Evolutionary conservation across 345 rosid species (phyloP).

Genomic region (rapeseed (Brassica napus)): DNA sequence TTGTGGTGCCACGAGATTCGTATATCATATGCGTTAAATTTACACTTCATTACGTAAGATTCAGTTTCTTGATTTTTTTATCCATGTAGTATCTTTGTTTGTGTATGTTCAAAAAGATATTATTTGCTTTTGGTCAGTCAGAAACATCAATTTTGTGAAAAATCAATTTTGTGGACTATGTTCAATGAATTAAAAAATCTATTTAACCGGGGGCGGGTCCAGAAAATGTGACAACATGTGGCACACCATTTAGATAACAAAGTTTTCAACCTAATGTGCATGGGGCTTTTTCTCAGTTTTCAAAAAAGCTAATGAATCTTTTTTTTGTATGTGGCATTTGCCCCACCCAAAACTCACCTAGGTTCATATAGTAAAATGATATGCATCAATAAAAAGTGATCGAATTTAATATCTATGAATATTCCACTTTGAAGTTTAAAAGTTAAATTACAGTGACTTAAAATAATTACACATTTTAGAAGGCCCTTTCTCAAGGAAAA

Average conservation of each 20-base stretch:
- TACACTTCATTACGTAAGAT: slow-evolving; percentile 39
- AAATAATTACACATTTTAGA: neutral
- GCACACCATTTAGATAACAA: too few relatives aligned
- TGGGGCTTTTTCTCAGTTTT: too few relatives aligned
- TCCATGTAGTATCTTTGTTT: neutral
- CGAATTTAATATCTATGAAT: neutral
- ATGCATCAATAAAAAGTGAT: neutral
- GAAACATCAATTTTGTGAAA: neutral
- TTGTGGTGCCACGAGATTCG: neutral
- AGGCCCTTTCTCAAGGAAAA: too few relatives aligned
- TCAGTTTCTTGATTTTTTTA: slow-evolving; percentile 37
- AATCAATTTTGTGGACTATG: neutral
- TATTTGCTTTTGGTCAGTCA: neutral
- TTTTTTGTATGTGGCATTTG: too few relatives aligned
- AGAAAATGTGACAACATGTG: too few relatives aligned
- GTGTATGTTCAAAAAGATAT: neutral
- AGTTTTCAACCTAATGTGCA: too few relatives aligned
- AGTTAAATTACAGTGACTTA: neutral
- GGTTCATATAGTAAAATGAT: neutral
- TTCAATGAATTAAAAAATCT: neutral
- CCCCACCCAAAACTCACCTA: too few relatives aligned
- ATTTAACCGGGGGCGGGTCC: neutral
- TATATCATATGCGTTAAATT: slow-evolving; percentile 30
- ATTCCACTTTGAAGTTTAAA: neutral
- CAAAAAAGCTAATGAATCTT: too few relatives aligned